Base-by-base conservation (phyloP, 495 filamentous ascomycete species). In the Lepraria neglecta region DNA sequence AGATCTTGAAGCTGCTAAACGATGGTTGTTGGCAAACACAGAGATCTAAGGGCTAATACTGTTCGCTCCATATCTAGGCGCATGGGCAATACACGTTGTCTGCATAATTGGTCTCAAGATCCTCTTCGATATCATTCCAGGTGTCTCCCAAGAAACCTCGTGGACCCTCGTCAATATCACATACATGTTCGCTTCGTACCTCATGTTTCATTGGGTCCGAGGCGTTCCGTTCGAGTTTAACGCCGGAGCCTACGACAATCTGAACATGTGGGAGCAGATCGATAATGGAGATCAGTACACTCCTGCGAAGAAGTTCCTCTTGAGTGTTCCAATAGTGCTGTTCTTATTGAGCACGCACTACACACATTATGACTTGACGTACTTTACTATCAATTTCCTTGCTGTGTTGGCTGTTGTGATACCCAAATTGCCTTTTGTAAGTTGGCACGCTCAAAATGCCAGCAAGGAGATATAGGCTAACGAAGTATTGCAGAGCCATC, bases 191-290 rank as follows among this genome's bases (percentile, higher is more conserved):
- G 92, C 90, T 71, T 96, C 94, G 19, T 98, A 96, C 75, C 82
- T 98, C 71, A 98, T 97, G 94, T 98, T 98, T 74, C 94, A 98
- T 77, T 96, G 87, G 79, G 94, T 98, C 68, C 90, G 91, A 70
- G 94, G 94, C 71, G 90, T 97, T 56, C 94, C 94, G 17, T 98
- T 98, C 75, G 94, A 98, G 70, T 98, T 97, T 82, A 97, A 98
- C 72, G 86, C 90, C n/a, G 94, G 94, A 54, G 94, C 94, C 62
- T 98, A 96, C 78, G 94, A 98, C 75, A 97, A 97, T 71, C 82
- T 97, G 66, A 97, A 97, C 76, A 96, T 98, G 92, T 98, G 94
- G 94, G 94, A 98, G 78, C 94, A 98, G 78, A 98, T 98, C 71
- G 94, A 98, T 77, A 94, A 98, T 69, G 94, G 94, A 33, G 94